A percentile compares a stretch with the other conserved stretches of the same genome.
These are phyloP conservation scores for Clonostachys sp. DNA, from an alignment of 2,329 filamentous ascomycete species.

Conservation along the genomic window DNA sequence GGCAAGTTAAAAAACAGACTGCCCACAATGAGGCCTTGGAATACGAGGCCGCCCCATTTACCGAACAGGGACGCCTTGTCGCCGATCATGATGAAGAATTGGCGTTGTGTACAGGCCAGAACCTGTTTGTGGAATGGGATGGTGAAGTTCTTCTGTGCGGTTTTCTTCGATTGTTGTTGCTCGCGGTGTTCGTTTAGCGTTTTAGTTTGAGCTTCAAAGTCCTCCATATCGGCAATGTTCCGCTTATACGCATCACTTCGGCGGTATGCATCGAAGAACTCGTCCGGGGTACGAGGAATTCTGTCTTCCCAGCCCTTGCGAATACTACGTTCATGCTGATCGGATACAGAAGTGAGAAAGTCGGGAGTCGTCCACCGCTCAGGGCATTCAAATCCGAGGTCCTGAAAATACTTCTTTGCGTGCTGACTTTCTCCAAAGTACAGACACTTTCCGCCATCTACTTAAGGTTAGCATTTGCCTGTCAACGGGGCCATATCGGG, in stretches of 20 bases:
- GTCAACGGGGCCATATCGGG: fast-evolving
- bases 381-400: conserved; percentile 70
- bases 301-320: conserved; percentile 59
- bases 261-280: conserved; percentile 62
- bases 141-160: conserved; percentile 68
- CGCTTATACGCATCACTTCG: conserved; percentile 56
- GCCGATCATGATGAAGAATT: conserved; percentile 75
- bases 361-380: conserved; percentile 68
- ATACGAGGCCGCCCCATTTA: conserved; percentile 74
- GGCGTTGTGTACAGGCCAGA: conserved; percentile 62
- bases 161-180: conserved; percentile 63
- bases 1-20: conserved; percentile 72
- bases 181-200: conserved; percentile 30
- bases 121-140: conserved; percentile 73
- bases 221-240: conserved; percentile 56
- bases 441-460: conserved; percentile 54
- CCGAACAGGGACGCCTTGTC: conserved; percentile 73
- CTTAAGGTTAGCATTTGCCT: conserved; percentile 12
- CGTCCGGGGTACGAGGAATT: conserved; percentile 64
- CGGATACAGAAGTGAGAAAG: conserved; percentile 75
- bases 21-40: conserved; percentile 71
- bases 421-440: conserved; percentile 62
- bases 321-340: conserved; percentile 66
- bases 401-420: conserved; percentile 64
- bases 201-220: conserved; percentile 60